Evolutionary conservation across 331 rosid species (phyloP).

Genomic region (Cydonia oblonga): DNA sequence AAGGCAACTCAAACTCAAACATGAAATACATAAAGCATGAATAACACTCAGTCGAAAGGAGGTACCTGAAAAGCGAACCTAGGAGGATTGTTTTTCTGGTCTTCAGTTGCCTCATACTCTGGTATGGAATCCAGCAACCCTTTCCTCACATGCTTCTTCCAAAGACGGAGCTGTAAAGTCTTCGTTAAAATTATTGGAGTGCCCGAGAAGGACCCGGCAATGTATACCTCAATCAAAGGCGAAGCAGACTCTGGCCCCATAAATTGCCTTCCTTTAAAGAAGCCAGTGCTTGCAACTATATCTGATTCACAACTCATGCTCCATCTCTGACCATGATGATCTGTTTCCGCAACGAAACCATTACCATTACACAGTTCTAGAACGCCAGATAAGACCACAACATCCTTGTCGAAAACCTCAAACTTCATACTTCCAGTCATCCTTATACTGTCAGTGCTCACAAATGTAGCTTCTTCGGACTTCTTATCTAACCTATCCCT

Average conservation of each 20-base stretch:
- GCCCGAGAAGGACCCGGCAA: constrained; percentile 58
- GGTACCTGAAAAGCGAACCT: constrained; percentile 45
- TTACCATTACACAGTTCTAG: constrained; percentile 37
- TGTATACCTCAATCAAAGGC: constrained; percentile 64
- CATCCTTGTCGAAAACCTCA: constrained; percentile 60
- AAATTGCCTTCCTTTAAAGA: constrained; percentile 42
- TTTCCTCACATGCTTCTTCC: constrained; percentile 42
- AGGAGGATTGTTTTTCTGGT: constrained; percentile 27
- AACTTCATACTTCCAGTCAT: constrained; percentile 61
- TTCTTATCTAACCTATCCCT: constrained; percentile 65
- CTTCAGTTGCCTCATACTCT: constrained; percentile 45
- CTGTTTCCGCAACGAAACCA: constrained; percentile 26
- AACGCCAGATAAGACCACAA: constrained; percentile 52
- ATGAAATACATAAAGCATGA: neutral
- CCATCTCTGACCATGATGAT: constrained; percentile 42
- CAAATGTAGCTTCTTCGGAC: constrained; percentile 75
- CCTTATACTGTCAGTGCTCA: constrained; percentile 73
- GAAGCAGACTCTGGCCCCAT: constrained; percentile 29
- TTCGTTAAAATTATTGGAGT: constrained; percentile 69
- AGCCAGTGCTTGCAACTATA: constrained; percentile 28
- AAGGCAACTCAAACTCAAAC: neutral
- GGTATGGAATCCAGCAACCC: constrained; percentile 55
- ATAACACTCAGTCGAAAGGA: neutral
- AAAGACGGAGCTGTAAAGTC: constrained; percentile 36
- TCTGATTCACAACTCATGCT: constrained; percentile 52